These are phyloP conservation scores for Leishmania major DNA, from an alignment of 208 protist species.

Conservation along the genomic window DNA sequence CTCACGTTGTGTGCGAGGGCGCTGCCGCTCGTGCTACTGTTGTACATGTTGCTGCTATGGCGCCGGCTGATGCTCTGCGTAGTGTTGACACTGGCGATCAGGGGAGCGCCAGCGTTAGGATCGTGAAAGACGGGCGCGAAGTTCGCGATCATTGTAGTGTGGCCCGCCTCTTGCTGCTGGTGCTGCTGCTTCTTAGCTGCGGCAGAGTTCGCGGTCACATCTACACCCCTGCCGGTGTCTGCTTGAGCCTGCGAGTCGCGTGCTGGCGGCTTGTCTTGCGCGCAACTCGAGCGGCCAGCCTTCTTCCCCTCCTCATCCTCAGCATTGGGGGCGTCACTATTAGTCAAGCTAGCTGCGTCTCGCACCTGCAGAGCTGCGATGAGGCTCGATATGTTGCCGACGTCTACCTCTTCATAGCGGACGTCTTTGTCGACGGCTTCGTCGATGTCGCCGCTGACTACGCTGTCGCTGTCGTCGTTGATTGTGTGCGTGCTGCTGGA, in stretches of 20 bases:
- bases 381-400: slow-evolving; percentile 34
- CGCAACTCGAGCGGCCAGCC: background rate
- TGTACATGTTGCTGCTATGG: background rate
- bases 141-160: background rate
- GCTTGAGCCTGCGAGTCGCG: background rate
- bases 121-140: background rate
- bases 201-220: background rate
- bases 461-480: background rate
- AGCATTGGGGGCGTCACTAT: background rate
- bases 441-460: background rate
- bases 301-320: slow-evolving; percentile 3
- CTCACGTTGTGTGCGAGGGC: background rate
- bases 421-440: background rate
- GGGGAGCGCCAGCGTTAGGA: background rate
- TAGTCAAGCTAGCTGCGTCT: background rate
- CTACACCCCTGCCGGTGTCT: background rate
- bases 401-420: slow-evolving; percentile 30
- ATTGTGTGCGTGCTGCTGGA: background rate
- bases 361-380: slow-evolving; percentile 24
- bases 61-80: background rate
- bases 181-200: background rate
- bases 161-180: background rate
- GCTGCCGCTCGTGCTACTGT: background rate
- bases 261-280: background rate
- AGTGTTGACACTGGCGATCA: background rate